Base-by-base conservation (phyloP, 768 basidiomycete genomes). In the Ramaria rubella region DNA sequence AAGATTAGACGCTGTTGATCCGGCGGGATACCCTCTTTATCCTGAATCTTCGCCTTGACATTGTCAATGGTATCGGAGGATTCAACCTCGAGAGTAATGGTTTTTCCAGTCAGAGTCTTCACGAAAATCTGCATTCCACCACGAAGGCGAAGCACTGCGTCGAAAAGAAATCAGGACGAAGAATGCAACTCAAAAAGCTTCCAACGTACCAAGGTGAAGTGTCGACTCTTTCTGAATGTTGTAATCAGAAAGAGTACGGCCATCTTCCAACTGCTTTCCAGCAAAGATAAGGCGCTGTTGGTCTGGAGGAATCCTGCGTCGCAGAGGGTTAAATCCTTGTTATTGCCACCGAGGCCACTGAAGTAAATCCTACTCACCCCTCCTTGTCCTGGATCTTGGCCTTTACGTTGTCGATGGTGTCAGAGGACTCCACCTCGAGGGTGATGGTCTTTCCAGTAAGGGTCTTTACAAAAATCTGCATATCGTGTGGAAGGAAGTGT, bases 161-260 rank as follows among this genome's bases (percentile, higher is more conserved):
- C 33, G 19, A 7, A 8, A 31, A 42, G 26, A 43, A 8, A 19
- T 29, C 19, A 51, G 21, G 30, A 55, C 36, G 49, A 30, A 26
- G n/a, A 7, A 36, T 11, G 33, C 5, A 26, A 8, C 26, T 23
- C n/a, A 23, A 49, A 14, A 11, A 27, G 30, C 4, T 19, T 48
- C 59, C 65, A 11, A 56, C 67, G 34, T 55, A 68, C 67, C 69
- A 49, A 84, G 81, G 65, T 94, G 93, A 52, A 95, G 86, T 36
- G 92, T 94, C 0, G 86, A 90, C 75, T 95, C 92, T 76, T 94
- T 94, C 81, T 95, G 93, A 63, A 95, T 94, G 69, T 93, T 91
- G 69, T 92, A 91, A 62, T 90, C 89, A 7, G 87, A 88, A 0
- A 92, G 77, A 3, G 89, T 95, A 49, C 93, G 85, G 3, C 94